A percentile compares a stretch with the other conserved stretches of the same genome.
Conservation (phyloP, 257 asterid species). For the Solanum verrucosum region DNA sequence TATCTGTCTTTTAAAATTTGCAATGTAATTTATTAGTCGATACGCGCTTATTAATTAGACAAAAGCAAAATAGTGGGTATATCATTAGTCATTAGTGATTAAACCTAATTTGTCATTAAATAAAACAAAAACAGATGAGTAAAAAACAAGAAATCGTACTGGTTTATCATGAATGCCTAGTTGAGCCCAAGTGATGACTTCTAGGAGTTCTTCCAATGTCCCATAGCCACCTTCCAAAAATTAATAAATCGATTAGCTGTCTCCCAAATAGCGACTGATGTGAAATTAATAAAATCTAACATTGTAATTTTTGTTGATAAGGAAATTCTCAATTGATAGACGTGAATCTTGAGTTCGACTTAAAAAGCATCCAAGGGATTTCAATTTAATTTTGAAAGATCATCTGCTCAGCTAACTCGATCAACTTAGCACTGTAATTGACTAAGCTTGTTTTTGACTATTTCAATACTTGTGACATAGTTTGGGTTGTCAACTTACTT, state of each 20-base stretch:
- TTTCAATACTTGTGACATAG: not conserved
- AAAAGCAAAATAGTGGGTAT: not conserved
- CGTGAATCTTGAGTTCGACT: not conserved
- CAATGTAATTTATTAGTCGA: too few species aligned
- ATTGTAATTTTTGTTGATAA: not conserved
- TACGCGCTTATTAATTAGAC: not conserved
- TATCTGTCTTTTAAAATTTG: too few species aligned
- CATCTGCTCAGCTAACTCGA: not conserved
- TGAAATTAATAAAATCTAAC: not conserved
- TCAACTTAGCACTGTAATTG: not conserved
- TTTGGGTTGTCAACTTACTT: slow-evolving; percentile 1
- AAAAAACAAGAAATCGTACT: slow-evolving; percentile 21
- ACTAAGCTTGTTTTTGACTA: not conserved
- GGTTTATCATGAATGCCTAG: slow-evolving; percentile 94
- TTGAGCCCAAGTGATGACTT: slow-evolving; percentile 98
- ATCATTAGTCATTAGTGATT: not conserved
- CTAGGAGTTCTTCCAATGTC: slow-evolving; percentile 82
- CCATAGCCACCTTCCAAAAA: slow-evolving; percentile 80
- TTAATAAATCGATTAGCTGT: not conserved
- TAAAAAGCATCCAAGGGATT: not conserved
- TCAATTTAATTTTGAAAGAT: not conserved
- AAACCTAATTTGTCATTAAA: not conserved
- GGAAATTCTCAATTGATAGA: too few species aligned
- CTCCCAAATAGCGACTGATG: not conserved
- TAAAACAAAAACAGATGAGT: not conserved